These are phyloP conservation scores for Chaetomium sp. DNA, from an alignment of 2,329 filamentous ascomycete species.

Conservation along the genomic window DNA sequence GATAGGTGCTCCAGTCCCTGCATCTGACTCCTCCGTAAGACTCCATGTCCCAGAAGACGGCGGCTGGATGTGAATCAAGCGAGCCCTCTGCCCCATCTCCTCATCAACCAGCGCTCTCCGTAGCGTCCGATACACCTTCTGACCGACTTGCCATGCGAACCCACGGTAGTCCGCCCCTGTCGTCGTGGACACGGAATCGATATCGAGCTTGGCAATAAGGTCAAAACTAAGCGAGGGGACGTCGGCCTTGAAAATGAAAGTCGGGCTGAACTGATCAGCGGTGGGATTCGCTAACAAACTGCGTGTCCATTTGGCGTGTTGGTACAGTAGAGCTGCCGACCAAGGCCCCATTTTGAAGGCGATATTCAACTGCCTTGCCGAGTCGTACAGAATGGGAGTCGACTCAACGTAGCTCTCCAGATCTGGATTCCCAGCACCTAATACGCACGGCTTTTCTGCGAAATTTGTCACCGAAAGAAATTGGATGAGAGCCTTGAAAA, in stretches of 20 bases:
- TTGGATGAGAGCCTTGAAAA: constrained; percentile 92
- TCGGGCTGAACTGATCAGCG: constrained; percentile 74
- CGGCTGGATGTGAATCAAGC: constrained; percentile 55
- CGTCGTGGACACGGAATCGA: constrained; percentile 7
- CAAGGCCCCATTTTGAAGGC: constrained; percentile 85
- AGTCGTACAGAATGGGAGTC: constrained; percentile 72
- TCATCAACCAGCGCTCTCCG: constrained; percentile 64
- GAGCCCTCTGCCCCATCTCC: constrained; percentile 72
- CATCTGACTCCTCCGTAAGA: constrained; percentile 34
- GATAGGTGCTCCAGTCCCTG: constrained; percentile 30
- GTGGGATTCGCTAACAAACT: constrained; percentile 66
- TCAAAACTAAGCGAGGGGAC: constrained; percentile 52
- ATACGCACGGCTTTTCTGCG: constrained; percentile 55
- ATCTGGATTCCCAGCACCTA: constrained; percentile 40
- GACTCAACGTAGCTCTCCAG: constrained; percentile 37
- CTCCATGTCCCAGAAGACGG: constrained; percentile 39
- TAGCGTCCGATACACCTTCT: constrained; percentile 58
- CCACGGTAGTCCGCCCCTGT: constrained; percentile 34
- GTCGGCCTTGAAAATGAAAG: constrained; percentile 65
- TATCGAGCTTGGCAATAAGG: constrained; percentile 33
- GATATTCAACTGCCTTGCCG: constrained; percentile 66
- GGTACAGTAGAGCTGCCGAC: constrained; percentile 68
- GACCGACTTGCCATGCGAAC: constrained; percentile 39
- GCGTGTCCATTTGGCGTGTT: constrained; percentile 68
- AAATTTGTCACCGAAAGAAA: constrained; percentile 73